Evolutionary conservation across 73 alveolate genomes (phyloP), one percentile per base, ranked within the genome.

Genomic region (Paramecium caudatum): DNA sequence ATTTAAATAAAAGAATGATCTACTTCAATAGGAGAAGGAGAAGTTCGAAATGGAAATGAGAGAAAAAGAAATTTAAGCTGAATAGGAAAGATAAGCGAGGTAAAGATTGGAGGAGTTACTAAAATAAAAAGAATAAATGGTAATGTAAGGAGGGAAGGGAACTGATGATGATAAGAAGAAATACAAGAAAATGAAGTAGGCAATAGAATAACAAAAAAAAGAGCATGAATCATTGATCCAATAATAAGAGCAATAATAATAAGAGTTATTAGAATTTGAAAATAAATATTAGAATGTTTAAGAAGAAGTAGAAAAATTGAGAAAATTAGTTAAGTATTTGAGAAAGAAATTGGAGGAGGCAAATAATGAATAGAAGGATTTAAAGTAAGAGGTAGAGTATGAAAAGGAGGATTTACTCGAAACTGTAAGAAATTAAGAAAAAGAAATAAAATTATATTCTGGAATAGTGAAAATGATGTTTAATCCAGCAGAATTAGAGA

Each of bases 161-260:
- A 91, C 90, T 27, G 95, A 95, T 47, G 97, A 95, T 32, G 92
- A 94, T 41, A 94, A 94, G 50, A 94, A 91, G 61, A 93, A 93
- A 47, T 82, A 93, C 16, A 49, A 95, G 19, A 94, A 96, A 46
- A 43, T 82, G 48, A 55, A 92, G 49, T 55, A 90, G 46, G 91
- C 90, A 46, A 65, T 96, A 8, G 93, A 91, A 46, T 91, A 82
- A 47, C 83, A 95, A 87, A 93, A 85, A 81, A 84, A 88, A 74
- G 94, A 94, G 46, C 92, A 95, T 80, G 94, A 95, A 50, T 47
- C 94, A 17, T 33, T 95, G 33, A 69, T 91, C 3, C 82, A 93
- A 70, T 96, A 94, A 69, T 61, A 63, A 61, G 86, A 82, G 63
- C 74, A 93, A 39, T 46, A 93, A 50, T 94, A 91, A 30, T 94